Evolutionary conservation across 139 green algal species (phyloP).

Genomic region (Micractinium conductrix): DNA sequence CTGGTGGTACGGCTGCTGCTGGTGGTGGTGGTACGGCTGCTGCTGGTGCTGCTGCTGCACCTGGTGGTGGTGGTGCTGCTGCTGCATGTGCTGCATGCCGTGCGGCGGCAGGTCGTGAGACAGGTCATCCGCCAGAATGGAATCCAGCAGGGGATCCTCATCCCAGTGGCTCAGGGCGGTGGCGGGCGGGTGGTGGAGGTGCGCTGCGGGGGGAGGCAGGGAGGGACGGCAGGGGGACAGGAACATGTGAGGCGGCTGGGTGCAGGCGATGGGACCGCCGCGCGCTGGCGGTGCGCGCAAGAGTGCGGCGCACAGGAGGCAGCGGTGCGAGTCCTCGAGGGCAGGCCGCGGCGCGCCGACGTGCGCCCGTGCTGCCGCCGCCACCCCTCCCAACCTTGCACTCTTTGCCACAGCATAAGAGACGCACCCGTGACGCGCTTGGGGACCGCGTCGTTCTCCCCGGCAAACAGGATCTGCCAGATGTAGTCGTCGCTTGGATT

Average conservation of each 20-base stretch:
- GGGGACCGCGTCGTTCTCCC: slow-evolving; percentile 52
- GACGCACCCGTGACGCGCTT: slow-evolving; percentile 47
- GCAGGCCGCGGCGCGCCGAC: too few relatives aligned
- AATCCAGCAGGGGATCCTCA: slow-evolving; percentile 32
- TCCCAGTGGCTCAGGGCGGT: slow-evolving; percentile 15
- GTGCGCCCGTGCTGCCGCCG: too few relatives aligned
- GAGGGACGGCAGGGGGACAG: too few relatives aligned
- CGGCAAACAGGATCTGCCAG: slow-evolving; percentile 58
- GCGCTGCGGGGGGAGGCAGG: slow-evolving; percentile 4
- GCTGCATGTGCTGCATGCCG: background rate
- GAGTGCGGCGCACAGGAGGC: too few relatives aligned
- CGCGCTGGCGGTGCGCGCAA: too few relatives aligned
- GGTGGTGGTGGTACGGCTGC: background rate
- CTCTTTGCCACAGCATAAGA: background rate
- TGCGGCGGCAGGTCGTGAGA: background rate
- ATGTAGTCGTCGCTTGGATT: slow-evolving; percentile 53
- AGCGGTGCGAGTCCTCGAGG: too few relatives aligned
- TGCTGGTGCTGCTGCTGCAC: slow-evolving; percentile 7
- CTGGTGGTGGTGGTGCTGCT: background rate
- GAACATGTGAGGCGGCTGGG: too few relatives aligned
- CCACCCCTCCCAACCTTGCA: background rate
- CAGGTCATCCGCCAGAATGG: slow-evolving; percentile 1
- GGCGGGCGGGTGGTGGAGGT: slow-evolving; percentile 32
- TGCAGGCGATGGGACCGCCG: too few relatives aligned
- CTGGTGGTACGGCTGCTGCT: background rate